Percentiles rank a stretch among this genome's conserved stretches.
These are phyloP conservation scores for Candida sp. DNA, from an alignment of 1,139 yeast species.

Conservation along the genomic window DNA sequence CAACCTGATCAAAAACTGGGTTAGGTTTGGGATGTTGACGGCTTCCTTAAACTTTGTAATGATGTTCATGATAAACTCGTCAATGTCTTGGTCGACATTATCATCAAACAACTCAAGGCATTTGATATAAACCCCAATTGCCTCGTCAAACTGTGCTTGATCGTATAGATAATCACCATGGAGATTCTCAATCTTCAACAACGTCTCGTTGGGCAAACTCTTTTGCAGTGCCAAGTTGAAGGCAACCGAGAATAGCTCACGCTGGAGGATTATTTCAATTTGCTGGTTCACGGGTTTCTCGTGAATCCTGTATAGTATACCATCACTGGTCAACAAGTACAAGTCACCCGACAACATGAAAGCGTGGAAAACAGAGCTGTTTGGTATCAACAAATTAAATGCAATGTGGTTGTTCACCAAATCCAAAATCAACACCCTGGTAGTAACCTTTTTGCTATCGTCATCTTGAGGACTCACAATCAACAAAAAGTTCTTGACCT, in stretches of 20 bases:
- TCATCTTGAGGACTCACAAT: constrained; percentile 55
- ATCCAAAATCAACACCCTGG: constrained; percentile 71
- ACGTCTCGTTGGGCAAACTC: constrained; percentile 36
- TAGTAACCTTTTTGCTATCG: constrained; percentile 23
- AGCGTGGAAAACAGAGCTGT: constrained; percentile 57
- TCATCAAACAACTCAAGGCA: constrained; percentile 27
- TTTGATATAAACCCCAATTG: constrained; percentile 69
- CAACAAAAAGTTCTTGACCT: constrained; percentile 49
- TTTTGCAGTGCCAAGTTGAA: constrained; percentile 64
- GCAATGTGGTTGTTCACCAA: constrained; percentile 71
- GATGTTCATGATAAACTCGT: constrained; percentile 72
- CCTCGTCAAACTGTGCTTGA: constrained; percentile 66
- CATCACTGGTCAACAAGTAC: constrained; percentile 73
- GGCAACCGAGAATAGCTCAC: constrained; percentile 78
- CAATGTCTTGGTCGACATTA: constrained; percentile 24
- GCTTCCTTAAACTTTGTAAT: constrained; percentile 86
- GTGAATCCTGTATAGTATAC: constrained; percentile 67
- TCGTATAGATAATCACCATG: constrained; percentile 78
- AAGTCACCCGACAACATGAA: constrained; percentile 55
- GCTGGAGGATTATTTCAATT: constrained; percentile 68
- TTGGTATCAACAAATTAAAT: constrained; percentile 69
- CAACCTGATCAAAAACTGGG: constrained; percentile 65
- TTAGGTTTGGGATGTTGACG: constrained; percentile 70
- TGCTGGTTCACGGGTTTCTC: constrained; percentile 73
- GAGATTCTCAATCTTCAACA: constrained; percentile 60